Evolutionary conservation across 2,329 filamentous ascomycete species (phyloP), one percentile per base, ranked within the genome.

Genomic region (Fusarium miscanthi): DNA sequence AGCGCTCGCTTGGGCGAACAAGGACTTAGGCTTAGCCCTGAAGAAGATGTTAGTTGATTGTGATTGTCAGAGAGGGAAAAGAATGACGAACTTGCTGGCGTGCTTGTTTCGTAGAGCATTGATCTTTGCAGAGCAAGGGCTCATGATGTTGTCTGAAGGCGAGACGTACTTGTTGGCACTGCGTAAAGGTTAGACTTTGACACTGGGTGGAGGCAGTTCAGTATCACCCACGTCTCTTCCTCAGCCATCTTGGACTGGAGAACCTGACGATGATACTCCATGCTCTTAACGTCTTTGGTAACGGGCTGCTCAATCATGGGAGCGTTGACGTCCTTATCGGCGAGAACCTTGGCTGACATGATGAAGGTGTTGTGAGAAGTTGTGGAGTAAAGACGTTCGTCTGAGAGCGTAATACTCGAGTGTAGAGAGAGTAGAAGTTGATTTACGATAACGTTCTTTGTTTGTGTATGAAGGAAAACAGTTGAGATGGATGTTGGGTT

Each of bases 71-170:
- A 11, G 11, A 53, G 27, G 33, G 25, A 23, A 10, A 31, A 43
- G 45, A 43, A 10, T 42, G 49, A 87, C 89, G 80, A 86, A 94
- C 92, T 94, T 95, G 84, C 88, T 88, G 70, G 91, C 91, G 78
- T 94, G 91, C 85, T 94, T 94, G 84, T 89, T 93, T 83, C 93
- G 92, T 82, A 95, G 90, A 43, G 92, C 91, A 72, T 88, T 92
- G 77, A 96, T 88, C 87, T 96, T 96, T 81, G 93, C 91, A 23
- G 91, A 93, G 82, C 93, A 94, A 40, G 94, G 94, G 77, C 92
- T 94, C 91, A 94, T 93, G 85, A 97, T 95, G 83, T 90, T 91
- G 82, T 97, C 94, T n/a, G 93, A 95, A 6, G 94, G 94, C 23
- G 92, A 95, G 80, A 95, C 86, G 83, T 95, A 95, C 74, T 87